phyloP scores from a whole-genome alignment of 1,139 yeast species.

The Groenewaldozyma auringiensis region DNA sequence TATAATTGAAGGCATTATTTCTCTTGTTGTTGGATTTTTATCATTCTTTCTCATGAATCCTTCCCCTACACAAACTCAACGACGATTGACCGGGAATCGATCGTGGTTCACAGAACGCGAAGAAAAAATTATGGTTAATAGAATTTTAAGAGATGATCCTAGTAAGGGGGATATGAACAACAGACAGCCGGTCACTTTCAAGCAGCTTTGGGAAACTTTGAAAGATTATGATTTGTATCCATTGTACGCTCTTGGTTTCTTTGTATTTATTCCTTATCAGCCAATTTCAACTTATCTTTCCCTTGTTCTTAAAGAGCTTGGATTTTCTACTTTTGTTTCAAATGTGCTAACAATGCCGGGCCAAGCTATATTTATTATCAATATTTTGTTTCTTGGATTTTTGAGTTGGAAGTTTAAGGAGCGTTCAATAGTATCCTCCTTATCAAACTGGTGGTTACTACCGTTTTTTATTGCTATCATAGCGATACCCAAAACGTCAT shows the following conservation, averaged over 20 bases:
- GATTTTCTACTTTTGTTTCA: constrained; percentile 47
- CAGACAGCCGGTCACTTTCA: constrained; percentile 43
- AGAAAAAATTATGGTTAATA: constrained; percentile 49
- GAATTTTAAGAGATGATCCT: constrained; percentile 56
- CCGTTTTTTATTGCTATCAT: constrained; percentile 35
- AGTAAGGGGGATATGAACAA: constrained; percentile 59
- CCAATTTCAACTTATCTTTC: constrained; percentile 44
- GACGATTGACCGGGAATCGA: constrained; percentile 47
- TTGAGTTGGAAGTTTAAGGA: constrained; percentile 38
- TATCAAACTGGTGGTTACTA: constrained; percentile 33
- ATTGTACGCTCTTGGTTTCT: constrained; percentile 41
- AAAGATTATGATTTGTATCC: constrained; percentile 51
- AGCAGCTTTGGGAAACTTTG: constrained; percentile 36
- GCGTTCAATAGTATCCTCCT: constrained; percentile 29
- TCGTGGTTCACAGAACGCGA: constrained; percentile 57
- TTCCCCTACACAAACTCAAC: constrained; percentile 48
- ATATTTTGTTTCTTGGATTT: constrained; percentile 38
- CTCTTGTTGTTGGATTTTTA: constrained; percentile 42
- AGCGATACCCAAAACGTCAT: constrained; percentile 17
- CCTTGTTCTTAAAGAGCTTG: constrained; percentile 42
- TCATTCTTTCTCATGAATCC: constrained; percentile 38
- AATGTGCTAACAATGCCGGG: constrained; percentile 48
- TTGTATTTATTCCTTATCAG: constrained; percentile 35
- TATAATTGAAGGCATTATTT: constrained; percentile 46
- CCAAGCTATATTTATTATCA: constrained; percentile 34